Base-by-base conservation (phyloP, 2,329 filamentous ascomycete species). In the Aureobasidium vineae region DNA sequence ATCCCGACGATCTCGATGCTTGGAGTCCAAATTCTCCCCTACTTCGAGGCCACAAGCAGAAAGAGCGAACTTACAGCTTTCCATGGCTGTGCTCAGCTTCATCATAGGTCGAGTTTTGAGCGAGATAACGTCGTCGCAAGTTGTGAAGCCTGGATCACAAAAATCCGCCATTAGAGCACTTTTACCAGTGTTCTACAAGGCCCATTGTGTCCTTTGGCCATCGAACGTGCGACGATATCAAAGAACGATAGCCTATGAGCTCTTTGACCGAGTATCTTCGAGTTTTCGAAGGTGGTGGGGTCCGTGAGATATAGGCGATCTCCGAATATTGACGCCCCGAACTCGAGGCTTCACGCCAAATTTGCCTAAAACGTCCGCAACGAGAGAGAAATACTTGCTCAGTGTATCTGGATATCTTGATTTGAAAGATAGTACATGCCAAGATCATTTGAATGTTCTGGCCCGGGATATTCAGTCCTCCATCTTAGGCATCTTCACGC, bases 211-310 rank as follows among this genome's bases (percentile, higher is more conserved):
- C 15, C 15, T 19, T 31, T 28, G 16, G 23, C 23, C 15, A 28
- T 19, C 6, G 19, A 8, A 8, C 1, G 16, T n/a, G 16, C 28
- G 28, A 33, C 2, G 2, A 23, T 8, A 13, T 45, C 16, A 59
- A 23, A 45, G 16, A 45, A 21, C 16, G 6, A 33, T 41, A 5
- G 19, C 33, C 5, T 41, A 13, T 1, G n/a, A 33, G 23, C 21
- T 21, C 19, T 45, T n/a, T 33, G 23, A 43, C 10, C 40, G 40
- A 59, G 40, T 45, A 6, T 15, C n/a, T n/a, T 45, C 40, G 40
- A 59, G 56, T 59, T 36, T 6, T 33, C 40, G 40, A 59, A 28
- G 40, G 40, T 57, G 54, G 36, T 57, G n/a, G 36, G 54, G 56
- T 15, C 23, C 26, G 23, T 59, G 40, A 21, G 26, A 16, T n/a